Evolutionary conservation across 2,329 filamentous ascomycete genomes (phyloP).

Genomic region (Gnomoniopsis sp.): DNA sequence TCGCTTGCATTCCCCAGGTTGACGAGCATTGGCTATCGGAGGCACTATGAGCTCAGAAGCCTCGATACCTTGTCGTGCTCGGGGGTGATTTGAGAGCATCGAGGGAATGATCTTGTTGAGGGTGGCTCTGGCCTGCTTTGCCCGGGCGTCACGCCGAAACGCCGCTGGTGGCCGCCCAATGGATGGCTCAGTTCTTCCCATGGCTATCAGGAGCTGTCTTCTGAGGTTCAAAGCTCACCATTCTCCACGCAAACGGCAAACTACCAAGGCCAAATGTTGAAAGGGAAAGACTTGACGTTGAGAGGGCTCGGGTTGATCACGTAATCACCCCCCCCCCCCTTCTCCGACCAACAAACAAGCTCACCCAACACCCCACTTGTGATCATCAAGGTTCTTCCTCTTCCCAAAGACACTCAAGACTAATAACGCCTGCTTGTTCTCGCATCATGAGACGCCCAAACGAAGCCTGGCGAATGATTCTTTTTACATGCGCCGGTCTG

Average conservation of each 20-base stretch:
- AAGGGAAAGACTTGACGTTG: neutral
- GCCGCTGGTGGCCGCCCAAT: conserved; percentile 6
- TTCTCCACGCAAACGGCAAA: no score
- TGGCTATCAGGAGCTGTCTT: neutral
- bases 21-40: conserved; percentile 17
- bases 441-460: no score
- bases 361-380: neutral
- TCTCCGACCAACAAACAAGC: no score
- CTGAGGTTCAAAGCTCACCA: no score
- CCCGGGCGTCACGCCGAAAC: conserved; percentile 28
- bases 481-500: no score
- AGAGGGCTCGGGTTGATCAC: neutral
- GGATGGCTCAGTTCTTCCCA: conserved; percentile 12
- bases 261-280: neutral
- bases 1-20: neutral
- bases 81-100: conserved; percentile 48
- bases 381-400: neutral
- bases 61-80: conserved; percentile 53
- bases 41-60: conserved; percentile 45
- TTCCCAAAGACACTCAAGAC: neutral
- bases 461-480: no score
- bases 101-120: conserved; percentile 58
- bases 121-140: conserved; percentile 54
- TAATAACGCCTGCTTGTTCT: no score
- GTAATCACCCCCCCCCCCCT: neutral